Conservation (phyloP, 441 rosid genomes). For the Viola pubescens region DNA sequence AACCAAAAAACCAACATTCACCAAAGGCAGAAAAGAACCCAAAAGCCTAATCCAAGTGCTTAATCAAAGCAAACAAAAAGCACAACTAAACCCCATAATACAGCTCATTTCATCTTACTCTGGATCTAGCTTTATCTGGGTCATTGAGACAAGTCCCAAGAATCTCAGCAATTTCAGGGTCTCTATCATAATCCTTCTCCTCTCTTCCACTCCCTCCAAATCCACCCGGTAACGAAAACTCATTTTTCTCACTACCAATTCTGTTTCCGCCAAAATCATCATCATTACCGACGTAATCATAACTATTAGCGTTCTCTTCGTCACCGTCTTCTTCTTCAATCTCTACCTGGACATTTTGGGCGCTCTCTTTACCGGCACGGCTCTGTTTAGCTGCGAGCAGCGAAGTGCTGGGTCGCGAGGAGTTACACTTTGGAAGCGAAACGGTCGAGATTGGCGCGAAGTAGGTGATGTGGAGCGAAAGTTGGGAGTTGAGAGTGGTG, state of each 20-base stretch:
- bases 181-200: not conserved
- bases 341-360: conserved; percentile 22
- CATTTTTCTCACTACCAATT: conserved; percentile 1
- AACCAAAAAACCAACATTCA: not conserved
- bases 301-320: not conserved
- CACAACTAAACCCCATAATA: not conserved
- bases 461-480: conserved; percentile 11
- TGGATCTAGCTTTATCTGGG: conserved; percentile 65
- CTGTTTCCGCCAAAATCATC: too few relatives aligned
- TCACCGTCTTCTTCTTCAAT: conserved; percentile 23
- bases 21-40: not conserved
- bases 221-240: not conserved
- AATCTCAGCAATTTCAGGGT: conserved; percentile 65
- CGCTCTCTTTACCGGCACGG: conserved; percentile 11
- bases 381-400: conserved; percentile 7
- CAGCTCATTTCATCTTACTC: conserved; percentile 27
- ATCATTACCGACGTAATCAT: conserved; percentile 21
- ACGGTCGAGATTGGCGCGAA: conserved; percentile 25
- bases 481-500: conserved; percentile 8
- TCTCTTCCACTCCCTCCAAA: not conserved
- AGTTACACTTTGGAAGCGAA: conserved; percentile 5
- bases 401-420: conserved; percentile 8
- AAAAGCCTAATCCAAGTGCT: not conserved
- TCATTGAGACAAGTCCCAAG: conserved; percentile 63
- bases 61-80: not conserved